Percentiles rank a stretch among this genome's conserved stretches.
phyloP scores from a whole-genome alignment of 2,329 filamentous ascomycete genomes.

The Tolypocladium tropicale region DNA sequence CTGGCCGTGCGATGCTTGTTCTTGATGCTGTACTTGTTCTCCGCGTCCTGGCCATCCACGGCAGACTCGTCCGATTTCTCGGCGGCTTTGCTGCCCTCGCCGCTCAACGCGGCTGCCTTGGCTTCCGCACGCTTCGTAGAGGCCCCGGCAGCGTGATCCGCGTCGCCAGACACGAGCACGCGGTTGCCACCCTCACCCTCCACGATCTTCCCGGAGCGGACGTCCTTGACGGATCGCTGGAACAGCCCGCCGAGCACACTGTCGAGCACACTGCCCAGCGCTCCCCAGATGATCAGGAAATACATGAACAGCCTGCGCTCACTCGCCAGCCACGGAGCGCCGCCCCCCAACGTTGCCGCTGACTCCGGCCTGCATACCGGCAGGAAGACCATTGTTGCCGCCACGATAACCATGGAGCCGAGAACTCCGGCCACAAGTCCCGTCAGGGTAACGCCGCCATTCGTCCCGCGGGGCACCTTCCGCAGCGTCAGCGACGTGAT shows the following conservation, averaged over 20 bases:
- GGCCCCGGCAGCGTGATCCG: conserved; percentile 13
- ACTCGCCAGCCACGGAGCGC: conserved; percentile 35
- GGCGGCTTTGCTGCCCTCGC: conserved; percentile 32
- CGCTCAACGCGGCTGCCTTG: conserved; percentile 30
- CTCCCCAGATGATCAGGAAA: conserved; percentile 61
- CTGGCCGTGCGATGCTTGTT: conserved; percentile 40
- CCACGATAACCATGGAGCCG: conserved; percentile 63
- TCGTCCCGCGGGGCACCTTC: conserved; percentile 80
- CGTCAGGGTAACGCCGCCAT: conserved; percentile 74
- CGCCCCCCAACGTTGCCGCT: conserved; percentile 27
- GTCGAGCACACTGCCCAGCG: conserved; percentile 74
- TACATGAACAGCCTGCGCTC: conserved; percentile 38
- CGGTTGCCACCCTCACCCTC: conserved; percentile 69
- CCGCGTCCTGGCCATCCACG: conserved; percentile 23
- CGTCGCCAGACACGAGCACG: conserved; percentile 35
- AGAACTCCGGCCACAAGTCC: conserved; percentile 66
- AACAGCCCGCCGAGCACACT: conserved; percentile 77
- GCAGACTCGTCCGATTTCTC: conserved; percentile 22
- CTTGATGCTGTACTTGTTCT: conserved; percentile 36
- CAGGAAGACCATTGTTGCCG: conserved; percentile 52
- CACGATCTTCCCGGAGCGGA: conserved; percentile 74
- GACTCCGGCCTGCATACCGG: conserved; percentile 52
- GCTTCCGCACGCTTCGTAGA: conserved; percentile 23
- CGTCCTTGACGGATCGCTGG: conserved; percentile 79
- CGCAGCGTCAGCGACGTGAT: conserved; percentile 73